These are phyloP conservation scores for Fusarium mangiferae DNA, from an alignment of 2,329 filamentous ascomycete genomes.

Conservation along the genomic window DNA sequence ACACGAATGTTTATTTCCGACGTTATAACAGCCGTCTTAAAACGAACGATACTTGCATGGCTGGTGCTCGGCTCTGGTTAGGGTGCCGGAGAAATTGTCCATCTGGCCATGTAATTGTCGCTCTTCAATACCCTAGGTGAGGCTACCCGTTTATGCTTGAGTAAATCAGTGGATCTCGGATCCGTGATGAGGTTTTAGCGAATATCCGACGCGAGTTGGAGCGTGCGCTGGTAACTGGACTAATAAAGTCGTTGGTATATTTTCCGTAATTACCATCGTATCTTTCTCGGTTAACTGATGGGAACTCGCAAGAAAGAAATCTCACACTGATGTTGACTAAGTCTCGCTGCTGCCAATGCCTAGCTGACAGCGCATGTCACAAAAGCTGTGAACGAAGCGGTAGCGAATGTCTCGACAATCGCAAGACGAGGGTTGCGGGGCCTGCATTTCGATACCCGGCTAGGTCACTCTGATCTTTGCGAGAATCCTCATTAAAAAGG, in stretches of 20 bases:
- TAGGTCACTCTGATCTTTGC: neutral
- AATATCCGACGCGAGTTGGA: neutral
- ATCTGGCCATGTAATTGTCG: too few relatives aligned
- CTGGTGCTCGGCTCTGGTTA: neutral
- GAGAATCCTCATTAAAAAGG: too few relatives aligned
- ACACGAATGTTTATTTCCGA: neutral
- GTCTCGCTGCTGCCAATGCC: neutral
- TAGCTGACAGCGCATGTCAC: neutral
- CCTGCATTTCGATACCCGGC: neutral
- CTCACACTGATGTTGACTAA: too few relatives aligned
- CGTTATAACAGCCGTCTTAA: too few relatives aligned
- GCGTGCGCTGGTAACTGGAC: neutral
- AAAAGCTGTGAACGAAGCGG: accelerated
- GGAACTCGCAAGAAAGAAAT: neutral
- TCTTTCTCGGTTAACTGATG: neutral
- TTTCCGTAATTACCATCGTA: neutral
- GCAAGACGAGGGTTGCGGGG: neutral
- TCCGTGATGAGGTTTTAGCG: neutral
- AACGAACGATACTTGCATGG: neutral
- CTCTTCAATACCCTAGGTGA: too few relatives aligned
- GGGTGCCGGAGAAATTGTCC: too few relatives aligned
- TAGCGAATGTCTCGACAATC: neutral
- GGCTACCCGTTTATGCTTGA: neutral
- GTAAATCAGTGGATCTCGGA: too few relatives aligned
- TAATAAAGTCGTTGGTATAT: neutral